phyloP scores from a whole-genome alignment of 257 asterid genomes.

The Solanum chiquidenum region DNA sequence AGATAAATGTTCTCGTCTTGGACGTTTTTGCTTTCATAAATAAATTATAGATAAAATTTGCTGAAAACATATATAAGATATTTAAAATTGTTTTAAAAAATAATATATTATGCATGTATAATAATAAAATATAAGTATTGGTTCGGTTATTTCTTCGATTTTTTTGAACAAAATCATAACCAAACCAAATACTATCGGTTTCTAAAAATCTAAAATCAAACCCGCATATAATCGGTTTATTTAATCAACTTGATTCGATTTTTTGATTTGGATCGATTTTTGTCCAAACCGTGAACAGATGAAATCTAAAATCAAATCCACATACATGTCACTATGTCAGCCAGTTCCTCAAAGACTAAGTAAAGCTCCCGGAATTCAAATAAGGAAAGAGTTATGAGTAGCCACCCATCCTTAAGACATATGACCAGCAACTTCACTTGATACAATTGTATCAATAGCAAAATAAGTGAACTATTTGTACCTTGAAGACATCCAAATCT shows the following conservation, averaged over 20 bases:
- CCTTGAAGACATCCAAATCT: constrained; percentile 20
- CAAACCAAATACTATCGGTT: not conserved
- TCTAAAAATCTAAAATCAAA: not conserved
- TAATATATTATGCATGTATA: not conserved
- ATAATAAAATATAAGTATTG: not conserved
- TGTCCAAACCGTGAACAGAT: not conserved
- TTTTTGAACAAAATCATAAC: not conserved
- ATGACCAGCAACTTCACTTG: not conserved
- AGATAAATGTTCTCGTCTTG: not conserved
- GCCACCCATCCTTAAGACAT: not conserved
- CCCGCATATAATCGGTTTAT: not conserved
- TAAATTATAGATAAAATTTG: not conserved
- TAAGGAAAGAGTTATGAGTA: not conserved
- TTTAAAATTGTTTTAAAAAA: not conserved
- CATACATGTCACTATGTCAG: not conserved
- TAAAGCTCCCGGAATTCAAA: not conserved
- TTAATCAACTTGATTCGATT: not conserved
- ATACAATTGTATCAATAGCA: not conserved
- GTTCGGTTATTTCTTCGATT: not conserved
- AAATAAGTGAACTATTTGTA: not conserved
- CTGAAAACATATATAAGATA: not conserved
- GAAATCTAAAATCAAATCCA: not conserved
- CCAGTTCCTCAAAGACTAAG: not conserved
- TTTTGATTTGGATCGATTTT: not conserved
- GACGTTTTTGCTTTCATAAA: not conserved